Evolutionary conservation across 768 basidiomycete genomes (phyloP).

Genomic region (Xerocomellus amylosporus): DNA sequence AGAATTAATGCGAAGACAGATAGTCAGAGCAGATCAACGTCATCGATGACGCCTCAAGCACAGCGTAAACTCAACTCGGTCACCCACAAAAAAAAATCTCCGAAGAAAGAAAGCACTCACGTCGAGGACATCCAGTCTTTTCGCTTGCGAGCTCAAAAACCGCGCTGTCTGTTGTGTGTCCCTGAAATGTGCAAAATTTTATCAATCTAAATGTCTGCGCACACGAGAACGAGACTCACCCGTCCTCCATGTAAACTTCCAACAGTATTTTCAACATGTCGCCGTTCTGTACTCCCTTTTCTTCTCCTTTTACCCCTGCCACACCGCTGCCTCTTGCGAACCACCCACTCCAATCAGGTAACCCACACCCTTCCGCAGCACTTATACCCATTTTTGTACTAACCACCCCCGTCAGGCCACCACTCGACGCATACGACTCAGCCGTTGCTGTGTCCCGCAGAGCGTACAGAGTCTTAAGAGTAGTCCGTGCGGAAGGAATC

Average conservation of each 20-base stretch:
- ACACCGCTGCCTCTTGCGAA: slow-evolving; percentile 49
- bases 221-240: slow-evolving; percentile 44
- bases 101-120: slow-evolving; percentile 43
- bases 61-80: not conserved
- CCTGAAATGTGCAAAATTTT: slow-evolving; percentile 33
- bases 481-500: slow-evolving; percentile 32
- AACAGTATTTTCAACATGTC: slow-evolving; percentile 67
- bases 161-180: slow-evolving; percentile 58
- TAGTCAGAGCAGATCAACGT: not conserved
- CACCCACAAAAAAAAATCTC: not conserved
- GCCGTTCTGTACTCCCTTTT: slow-evolving; percentile 46
- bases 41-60: not conserved
- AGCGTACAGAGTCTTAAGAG: slow-evolving; percentile 62
- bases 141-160: slow-evolving; percentile 76
- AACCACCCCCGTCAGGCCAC: slow-evolving; percentile 65
- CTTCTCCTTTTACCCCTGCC: slow-evolving; percentile 37
- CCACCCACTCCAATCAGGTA: slow-evolving; percentile 36
- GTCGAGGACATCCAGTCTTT: slow-evolving; percentile 73
- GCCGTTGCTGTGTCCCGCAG: slow-evolving; percentile 75
- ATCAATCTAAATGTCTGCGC: not conserved
- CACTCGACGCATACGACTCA: slow-evolving; percentile 81
- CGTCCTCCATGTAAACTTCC: slow-evolving; percentile 78
- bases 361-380: slow-evolving; percentile 51
- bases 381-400: slow-evolving; percentile 48
- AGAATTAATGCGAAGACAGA: not conserved